Evolutionary conservation across 2,329 filamentous ascomycete species (phyloP), one percentile per base, ranked within the genome.

Genomic region (Trichoderma lentiforme): DNA sequence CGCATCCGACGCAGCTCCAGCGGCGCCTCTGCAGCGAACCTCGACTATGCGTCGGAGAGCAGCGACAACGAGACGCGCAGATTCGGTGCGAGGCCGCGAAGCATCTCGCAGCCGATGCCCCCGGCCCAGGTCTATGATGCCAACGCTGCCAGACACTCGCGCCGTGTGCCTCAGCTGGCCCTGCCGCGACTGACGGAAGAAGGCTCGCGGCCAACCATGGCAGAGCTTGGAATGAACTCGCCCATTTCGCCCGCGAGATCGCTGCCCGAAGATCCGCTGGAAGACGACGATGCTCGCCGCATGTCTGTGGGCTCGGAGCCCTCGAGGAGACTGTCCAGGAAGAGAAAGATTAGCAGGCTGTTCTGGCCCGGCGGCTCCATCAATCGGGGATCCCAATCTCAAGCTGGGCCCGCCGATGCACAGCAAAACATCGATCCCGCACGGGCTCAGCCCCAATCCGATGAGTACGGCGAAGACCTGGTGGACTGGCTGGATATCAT

Each of bases 401-500:
- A 60, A 21, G 68, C 62, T 1, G 53, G 62, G 15, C 26, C 70
- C 51, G 15, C 30, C n/a, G 53, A 58, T 12, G 21, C n/a, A 3
- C n/a, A 21, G 15, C 11, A 32, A 12, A 64, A 24, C 21, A 30
- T 15, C n/a, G 32, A 32, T 18, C 7, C 30, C 15, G 32, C 28
- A 8, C 30, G 58, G 57, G 53, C 24, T 43, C 66, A 73, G 58
- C 60, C 53, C 51, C 73, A 66, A 6, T 74, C 77, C 11, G 74
- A 80, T n/a, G 82, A 83, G 71, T 83, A 82, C 60, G 76, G 81
- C 18, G 79, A 81, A n/a, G 76, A 81, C 26, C 60, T 83, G 62
- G 82, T 83, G 4, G 82, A 83, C 58, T 82, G 80, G 76, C 74
- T 83, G 7, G 82, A 83, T 66, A 81, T 81, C 14, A 81, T 83